Evolutionary conservation across 306 rosid genomes (phyloP).

Genomic region (Cercis canadensis): DNA sequence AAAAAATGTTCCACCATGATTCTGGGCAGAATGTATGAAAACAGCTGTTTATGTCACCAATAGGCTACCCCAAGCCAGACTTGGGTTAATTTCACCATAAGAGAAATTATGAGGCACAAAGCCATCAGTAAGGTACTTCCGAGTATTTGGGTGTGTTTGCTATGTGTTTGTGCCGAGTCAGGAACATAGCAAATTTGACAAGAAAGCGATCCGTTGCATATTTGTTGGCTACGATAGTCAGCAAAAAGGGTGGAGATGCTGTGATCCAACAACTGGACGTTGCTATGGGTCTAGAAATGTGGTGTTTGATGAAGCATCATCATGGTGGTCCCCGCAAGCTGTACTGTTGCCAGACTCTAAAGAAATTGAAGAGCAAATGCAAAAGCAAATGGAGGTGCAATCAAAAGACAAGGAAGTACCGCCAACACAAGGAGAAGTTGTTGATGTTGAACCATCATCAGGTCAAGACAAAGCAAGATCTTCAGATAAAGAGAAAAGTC

Average conservation of each 20-base stretch:
- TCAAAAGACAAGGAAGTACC: not conserved
- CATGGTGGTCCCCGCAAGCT: not conserved
- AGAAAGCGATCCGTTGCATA: too few relatives aligned
- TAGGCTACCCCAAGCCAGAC: not conserved
- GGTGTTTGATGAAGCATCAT: not conserved
- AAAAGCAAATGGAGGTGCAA: not conserved
- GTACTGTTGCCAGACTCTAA: not conserved
- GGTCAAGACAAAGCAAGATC: not conserved
- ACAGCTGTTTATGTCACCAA: too few relatives aligned
- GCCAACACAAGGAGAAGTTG: not conserved
- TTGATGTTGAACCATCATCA: too few relatives aligned
- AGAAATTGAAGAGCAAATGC: not conserved
- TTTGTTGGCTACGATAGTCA: too few relatives aligned
- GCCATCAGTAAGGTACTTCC: too few relatives aligned
- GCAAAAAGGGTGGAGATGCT: too few relatives aligned
- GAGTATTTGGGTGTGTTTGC: too few relatives aligned
- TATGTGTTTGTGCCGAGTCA: too few relatives aligned
- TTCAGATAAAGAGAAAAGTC: not conserved
- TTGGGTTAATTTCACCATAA: not conserved
- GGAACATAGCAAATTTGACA: too few relatives aligned
- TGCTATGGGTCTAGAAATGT: not conserved
- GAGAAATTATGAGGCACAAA: not conserved
- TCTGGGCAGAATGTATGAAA: too few relatives aligned
- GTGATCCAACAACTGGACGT: too few relatives aligned
- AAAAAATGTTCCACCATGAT: too few relatives aligned